A percentile compares a stretch with the other conserved stretches of the same genome.
Conservation (phyloP, 192 early-diverging fungal species). For the Haplosporangium gracile region DNA sequence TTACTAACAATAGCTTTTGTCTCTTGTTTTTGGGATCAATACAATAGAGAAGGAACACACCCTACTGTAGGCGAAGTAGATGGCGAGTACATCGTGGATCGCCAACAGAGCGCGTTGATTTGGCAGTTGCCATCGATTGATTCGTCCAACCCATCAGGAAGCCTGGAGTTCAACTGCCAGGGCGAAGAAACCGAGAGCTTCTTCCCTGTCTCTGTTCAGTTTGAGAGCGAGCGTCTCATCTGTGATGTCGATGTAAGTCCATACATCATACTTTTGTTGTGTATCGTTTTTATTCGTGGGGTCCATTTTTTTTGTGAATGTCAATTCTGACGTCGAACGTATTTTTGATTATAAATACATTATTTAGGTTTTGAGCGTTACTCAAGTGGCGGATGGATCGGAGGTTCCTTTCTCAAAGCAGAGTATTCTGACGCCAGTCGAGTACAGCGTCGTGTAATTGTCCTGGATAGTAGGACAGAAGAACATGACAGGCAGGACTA, state of each 20-base stretch:
- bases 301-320: not conserved
- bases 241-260: slow-evolving; percentile 76
- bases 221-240: slow-evolving; percentile 74
- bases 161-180: slow-evolving; percentile 85
- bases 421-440: slow-evolving; percentile 75
- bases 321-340: not conserved
- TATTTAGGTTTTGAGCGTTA: slow-evolving; percentile 59
- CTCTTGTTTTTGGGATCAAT: not conserved
- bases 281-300: not conserved
- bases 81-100: slow-evolving; percentile 84
- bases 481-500: not conserved
- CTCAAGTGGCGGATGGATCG: slow-evolving; percentile 64
- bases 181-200: slow-evolving; percentile 82
- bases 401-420: slow-evolving; percentile 78
- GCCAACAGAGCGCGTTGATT: slow-evolving; percentile 72
- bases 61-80: slow-evolving; percentile 84
- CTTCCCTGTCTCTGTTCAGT: slow-evolving; percentile 88
- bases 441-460: slow-evolving; percentile 83
- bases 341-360: not conserved
- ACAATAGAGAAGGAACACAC: slow-evolving; percentile 64
- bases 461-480: not conserved
- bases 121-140: slow-evolving; percentile 91
- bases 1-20: slow-evolving; percentile 9
- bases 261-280: not conserved
- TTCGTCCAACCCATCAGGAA: slow-evolving; percentile 77